A percentile compares a stretch with the other conserved stretches of the same genome.
Conservation (phyloP, 768 basidiomycete species). For the Lactarius psammicola region DNA sequence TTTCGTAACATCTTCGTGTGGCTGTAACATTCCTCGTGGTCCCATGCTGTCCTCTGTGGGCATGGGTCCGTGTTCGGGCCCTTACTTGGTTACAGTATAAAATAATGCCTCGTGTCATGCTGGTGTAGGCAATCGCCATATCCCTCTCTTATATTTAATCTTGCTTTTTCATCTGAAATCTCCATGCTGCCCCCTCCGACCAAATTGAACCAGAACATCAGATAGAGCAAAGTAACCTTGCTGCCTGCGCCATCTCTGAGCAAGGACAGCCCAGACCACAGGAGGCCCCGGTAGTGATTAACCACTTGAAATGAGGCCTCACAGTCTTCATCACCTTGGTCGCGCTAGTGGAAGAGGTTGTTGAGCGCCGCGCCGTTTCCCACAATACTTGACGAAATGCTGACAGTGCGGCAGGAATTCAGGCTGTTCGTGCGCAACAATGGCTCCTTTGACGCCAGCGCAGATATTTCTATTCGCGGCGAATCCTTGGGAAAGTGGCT, state of each 20-base stretch:
- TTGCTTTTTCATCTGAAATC: neutral
- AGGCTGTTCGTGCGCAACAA: slow-evolving; percentile 13
- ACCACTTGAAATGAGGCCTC: slow-evolving; percentile 3
- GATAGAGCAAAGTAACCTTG: slow-evolving; percentile 17
- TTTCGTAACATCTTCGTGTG: no score
- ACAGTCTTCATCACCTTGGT: slow-evolving; percentile 15
- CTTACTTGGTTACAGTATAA: neutral
- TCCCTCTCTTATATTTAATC: neutral
- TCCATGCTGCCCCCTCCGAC: neutral
- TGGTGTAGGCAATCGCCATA: neutral
- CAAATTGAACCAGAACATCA: slow-evolving; percentile 7
- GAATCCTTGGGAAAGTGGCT: slow-evolving; percentile 20
- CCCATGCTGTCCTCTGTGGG: neutral
- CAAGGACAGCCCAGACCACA: slow-evolving; percentile 15
- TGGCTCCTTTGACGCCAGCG: slow-evolving; percentile 9
- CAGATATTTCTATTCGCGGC: slow-evolving; percentile 10
- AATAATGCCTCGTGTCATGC: neutral
- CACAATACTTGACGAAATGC: neutral
- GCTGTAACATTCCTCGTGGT: neutral
- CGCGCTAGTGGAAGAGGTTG: slow-evolving; percentile 15
- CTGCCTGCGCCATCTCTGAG: slow-evolving; percentile 10
- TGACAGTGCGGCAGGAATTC: slow-evolving; percentile 8
- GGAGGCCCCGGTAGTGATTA: neutral
- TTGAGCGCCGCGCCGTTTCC: neutral
- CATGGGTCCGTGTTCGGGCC: neutral